Conservation (phyloP, 495 filamentous ascomycete genomes). For the Aspergillus saccharolyticus region DNA sequence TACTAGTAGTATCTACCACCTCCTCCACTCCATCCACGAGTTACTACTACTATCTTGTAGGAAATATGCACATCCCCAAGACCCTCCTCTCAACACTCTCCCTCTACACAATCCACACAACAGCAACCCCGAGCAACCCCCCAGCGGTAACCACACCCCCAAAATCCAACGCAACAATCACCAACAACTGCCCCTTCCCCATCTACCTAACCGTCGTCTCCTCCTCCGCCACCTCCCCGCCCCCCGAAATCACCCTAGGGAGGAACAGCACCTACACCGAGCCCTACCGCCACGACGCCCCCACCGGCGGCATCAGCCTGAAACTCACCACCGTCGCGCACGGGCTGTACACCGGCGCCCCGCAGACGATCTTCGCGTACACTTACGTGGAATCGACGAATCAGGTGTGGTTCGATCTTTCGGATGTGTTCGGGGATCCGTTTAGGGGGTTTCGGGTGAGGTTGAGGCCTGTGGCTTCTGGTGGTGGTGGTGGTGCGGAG, state of each 20-base stretch:
- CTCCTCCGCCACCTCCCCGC: conserved; percentile 28
- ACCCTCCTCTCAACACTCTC: too few species aligned
- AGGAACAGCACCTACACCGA: conserved; percentile 30
- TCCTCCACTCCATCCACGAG: conserved; percentile 9
- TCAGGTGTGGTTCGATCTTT: conserved; percentile 54
- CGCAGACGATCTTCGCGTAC: conserved; percentile 52
- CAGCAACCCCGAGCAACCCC: conserved; percentile 1
- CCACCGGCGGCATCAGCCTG: conserved; percentile 49
- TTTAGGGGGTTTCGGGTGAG: conserved; percentile 43
- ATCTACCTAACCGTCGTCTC: conserved; percentile 56
- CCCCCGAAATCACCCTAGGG: conserved; percentile 21
- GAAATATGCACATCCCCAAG: too few species aligned
- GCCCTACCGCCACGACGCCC: conserved; percentile 37
- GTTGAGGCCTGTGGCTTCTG: conserved; percentile 23
- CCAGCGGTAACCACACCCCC: too few species aligned
- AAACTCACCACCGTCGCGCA: conserved; percentile 46
- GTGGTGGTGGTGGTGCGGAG: conserved; percentile 12
- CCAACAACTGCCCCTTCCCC: conserved; percentile 43
- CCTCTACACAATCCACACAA: background rate
- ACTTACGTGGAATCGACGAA: conserved; percentile 33
- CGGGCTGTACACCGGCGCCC: conserved; percentile 46
- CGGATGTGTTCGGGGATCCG: conserved; percentile 53
- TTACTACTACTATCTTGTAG: too few species aligned
- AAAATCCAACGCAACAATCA: conserved; percentile 3
- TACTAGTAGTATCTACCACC: conserved; percentile 18